These are phyloP conservation scores for Angomonas desouzai DNA, from an alignment of 208 protist species.

Conservation along the genomic window DNA sequence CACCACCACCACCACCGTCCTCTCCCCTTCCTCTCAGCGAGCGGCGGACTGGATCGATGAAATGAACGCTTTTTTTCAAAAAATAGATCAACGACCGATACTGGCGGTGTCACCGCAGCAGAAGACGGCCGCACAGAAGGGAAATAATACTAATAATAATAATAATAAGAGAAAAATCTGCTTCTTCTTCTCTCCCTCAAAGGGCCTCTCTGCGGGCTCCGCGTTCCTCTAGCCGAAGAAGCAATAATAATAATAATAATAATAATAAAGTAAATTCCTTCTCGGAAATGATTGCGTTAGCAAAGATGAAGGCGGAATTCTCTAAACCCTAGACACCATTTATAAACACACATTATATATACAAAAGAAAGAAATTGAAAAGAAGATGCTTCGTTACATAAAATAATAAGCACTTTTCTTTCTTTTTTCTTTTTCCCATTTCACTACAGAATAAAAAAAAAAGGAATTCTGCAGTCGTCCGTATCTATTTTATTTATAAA, in stretches of 20 bases:
- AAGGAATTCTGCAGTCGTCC: no score
- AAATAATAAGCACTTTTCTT: no score
- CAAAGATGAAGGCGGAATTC: slow-evolving; percentile 5
- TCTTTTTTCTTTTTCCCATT: no score
- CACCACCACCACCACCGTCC: no score
- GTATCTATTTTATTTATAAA: no score
- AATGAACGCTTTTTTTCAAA: slow-evolving; percentile 53
- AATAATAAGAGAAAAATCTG: slow-evolving; percentile 1
- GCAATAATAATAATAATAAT: slow-evolving; percentile 5
- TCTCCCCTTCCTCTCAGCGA: no score
- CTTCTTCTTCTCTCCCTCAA: not conserved
- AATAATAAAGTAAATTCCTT: not conserved
- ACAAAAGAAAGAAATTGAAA: no score
- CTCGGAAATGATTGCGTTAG: slow-evolving; percentile 10
- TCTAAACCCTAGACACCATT: not conserved
- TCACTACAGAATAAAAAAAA: no score
- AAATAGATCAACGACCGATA: slow-evolving; percentile 56
- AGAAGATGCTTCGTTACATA: no score
- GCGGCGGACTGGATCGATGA: slow-evolving; percentile 44
- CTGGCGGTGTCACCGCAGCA: slow-evolving; percentile 17
- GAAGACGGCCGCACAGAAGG: not conserved
- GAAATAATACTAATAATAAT: slow-evolving; percentile 9
- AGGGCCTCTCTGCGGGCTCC: not conserved
- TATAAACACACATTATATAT: no score
- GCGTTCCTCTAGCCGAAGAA: not conserved